Conservation (phyloP, 2,329 filamentous ascomycete genomes). For the Monosporascus sp. region DNA sequence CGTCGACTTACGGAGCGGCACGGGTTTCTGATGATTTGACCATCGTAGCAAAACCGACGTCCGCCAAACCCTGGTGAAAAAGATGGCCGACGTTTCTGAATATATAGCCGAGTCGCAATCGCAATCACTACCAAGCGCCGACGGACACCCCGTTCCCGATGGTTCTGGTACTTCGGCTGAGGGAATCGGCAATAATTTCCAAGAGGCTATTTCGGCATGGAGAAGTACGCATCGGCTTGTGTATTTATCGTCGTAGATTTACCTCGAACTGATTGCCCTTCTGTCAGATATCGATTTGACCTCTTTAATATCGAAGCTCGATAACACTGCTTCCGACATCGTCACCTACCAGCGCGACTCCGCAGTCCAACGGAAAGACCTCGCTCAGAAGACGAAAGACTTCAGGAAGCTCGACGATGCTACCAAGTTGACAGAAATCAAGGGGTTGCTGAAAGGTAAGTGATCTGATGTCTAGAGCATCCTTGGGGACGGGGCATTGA, state of each 20-base stretch:
- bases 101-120: constrained; percentile 18
- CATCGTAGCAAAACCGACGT: constrained; percentile 12
- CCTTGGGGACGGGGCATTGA: not conserved
- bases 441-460: constrained; percentile 78
- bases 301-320: constrained; percentile 75
- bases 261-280: constrained; percentile 14
- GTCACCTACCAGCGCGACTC: constrained; percentile 90
- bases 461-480: constrained; percentile 4
- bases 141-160: constrained; percentile 12
- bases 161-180: constrained; percentile 17
- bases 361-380: constrained; percentile 91
- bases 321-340: constrained; percentile 91
- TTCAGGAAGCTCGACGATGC: constrained; percentile 88
- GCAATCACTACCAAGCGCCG: constrained; percentile 19
- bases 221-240: constrained; percentile 57
- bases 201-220: constrained; percentile 93
- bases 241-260: constrained; percentile 2
- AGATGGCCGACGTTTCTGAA: constrained; percentile 21
- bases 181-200: constrained; percentile 84
- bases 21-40: constrained; percentile 16
- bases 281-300: constrained; percentile 77
- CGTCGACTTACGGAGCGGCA: not conserved
- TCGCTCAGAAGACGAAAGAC: constrained; percentile 98
- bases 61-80: constrained; percentile 9
- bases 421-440: constrained; percentile 81